Percentiles rank a stretch among this genome's conserved stretches.
Evolutionary conservation across 2,329 filamentous ascomycete genomes (phyloP).

Genomic region (Monosporascus ibericus): DNA sequence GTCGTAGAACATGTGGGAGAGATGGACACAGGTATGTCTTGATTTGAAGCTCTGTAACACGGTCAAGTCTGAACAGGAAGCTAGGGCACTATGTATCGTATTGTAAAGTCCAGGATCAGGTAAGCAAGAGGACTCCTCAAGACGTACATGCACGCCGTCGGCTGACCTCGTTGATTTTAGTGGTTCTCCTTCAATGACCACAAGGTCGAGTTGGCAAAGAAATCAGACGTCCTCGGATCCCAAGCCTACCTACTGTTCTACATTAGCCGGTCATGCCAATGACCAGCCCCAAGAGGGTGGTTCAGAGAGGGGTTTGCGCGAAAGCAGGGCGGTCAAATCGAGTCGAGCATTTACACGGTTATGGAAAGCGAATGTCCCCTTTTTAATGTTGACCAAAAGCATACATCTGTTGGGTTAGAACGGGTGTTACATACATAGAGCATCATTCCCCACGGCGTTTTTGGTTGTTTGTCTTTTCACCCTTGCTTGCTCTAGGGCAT

Average conservation of each 20-base stretch:
- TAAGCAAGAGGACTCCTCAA: constrained; percentile 24
- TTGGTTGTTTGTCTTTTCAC: too few species aligned
- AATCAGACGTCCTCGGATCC: constrained; percentile 77
- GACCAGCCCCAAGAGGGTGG: background rate
- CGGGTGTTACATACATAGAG: too few species aligned
- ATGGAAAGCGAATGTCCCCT: background rate
- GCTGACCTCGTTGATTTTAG: constrained; percentile 32
- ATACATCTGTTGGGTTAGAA: background rate
- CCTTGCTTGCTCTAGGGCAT: too few species aligned
- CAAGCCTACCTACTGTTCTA: constrained; percentile 93
- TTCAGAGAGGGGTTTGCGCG: background rate
- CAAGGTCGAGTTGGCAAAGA: constrained; percentile 76
- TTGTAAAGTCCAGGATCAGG: constrained; percentile 70
- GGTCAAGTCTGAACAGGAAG: background rate
- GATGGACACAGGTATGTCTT: constrained; percentile 63
- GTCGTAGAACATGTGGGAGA: constrained; percentile 92
- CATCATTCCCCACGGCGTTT: too few species aligned
- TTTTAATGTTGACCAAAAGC: background rate
- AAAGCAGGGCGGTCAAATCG: background rate
- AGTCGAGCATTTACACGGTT: background rate
- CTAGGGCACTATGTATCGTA: constrained; percentile 82
- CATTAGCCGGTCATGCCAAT: constrained; percentile 49
- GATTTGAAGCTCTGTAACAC: background rate
- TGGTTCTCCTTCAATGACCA: constrained; percentile 98
- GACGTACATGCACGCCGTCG: background rate